Percentiles rank a stretch among this genome's conserved stretches.
phyloP scores from a whole-genome alignment of 108 stramenopile species.

The Poteriospumella lacustris region DNA sequence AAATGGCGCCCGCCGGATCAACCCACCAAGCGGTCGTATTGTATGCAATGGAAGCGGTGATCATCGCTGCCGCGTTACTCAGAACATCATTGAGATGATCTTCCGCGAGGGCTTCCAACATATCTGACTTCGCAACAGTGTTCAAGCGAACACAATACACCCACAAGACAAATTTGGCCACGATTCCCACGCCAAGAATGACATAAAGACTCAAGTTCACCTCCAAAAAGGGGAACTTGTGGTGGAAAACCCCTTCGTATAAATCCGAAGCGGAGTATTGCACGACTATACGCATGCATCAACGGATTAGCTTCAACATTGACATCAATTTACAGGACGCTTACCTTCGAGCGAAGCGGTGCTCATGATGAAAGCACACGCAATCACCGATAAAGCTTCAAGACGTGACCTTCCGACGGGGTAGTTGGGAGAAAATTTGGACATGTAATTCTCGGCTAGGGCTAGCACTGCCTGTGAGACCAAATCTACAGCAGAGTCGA shows the following conservation, averaged over 20 bases:
- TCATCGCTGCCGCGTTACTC: conserved; percentile 70
- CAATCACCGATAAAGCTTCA: conserved; percentile 83
- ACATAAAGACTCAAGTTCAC: too few relatives aligned
- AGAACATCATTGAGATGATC: conserved; percentile 91
- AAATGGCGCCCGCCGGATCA: conserved; percentile 81
- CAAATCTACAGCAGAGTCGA: conserved; percentile 80
- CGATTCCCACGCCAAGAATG: too few relatives aligned
- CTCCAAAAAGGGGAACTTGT: too few relatives aligned
- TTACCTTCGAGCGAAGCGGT: conserved; percentile 79
- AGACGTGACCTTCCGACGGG: conserved; percentile 79
- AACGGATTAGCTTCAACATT: too few relatives aligned
- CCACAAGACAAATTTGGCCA: conserved; percentile 65
- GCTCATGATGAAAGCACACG: conserved; percentile 85
- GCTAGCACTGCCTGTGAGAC: conserved; percentile 72
- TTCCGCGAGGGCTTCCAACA: conserved; percentile 53
- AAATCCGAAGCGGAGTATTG: too few relatives aligned
- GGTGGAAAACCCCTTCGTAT: too few relatives aligned
- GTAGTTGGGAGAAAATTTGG: conserved; percentile 69
- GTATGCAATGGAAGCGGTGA: too few relatives aligned
- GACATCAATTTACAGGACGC: too few relatives aligned
- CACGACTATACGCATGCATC: too few relatives aligned
- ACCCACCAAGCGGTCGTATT: too few relatives aligned
- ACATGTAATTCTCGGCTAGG: conserved; percentile 63
- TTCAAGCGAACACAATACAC: conserved; percentile 66
- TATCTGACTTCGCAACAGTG: too few relatives aligned